Evolutionary conservation across 805 yeast species (phyloP), one percentile per base, ranked within the genome.

Genomic region (Candida insectalens): DNA sequence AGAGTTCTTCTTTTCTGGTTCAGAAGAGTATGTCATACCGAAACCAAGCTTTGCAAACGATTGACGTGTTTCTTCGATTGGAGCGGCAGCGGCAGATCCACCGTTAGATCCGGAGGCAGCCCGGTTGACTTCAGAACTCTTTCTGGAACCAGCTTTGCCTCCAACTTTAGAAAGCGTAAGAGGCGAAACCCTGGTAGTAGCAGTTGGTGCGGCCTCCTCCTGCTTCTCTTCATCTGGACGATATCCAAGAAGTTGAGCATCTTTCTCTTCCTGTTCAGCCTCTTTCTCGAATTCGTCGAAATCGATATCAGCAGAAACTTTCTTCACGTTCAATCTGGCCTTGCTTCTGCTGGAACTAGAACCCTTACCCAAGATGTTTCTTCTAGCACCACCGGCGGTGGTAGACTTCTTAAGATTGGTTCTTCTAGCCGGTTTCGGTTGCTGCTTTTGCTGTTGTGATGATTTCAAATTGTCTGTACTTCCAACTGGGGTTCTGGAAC

Each of bases 41-140:
- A 87, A 87, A 1, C 96, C 95, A 41, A 87, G 65, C 52, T 71
- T 80, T 39, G 92, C 92, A 53, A 83, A 77, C 41, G 75, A 66
- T 42, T 80, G 87, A 6, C 83, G 69, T 21, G 76, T 63, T 36
- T 67, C 67, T 43, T 67, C 68, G 40, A 49, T 42, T 29, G 54
- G 50, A 17, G 46, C 43, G 12, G 48, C 38, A 4, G 44, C 13
- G 3, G 41, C 25, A 13, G 43, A 37, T 4, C 42, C 29, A 10
- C 39, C 19, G 23, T 34, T 34, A 13, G 47, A 36, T 17, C 39
- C 30, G 25, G 18, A n/a, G 14, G 30, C 33, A 15, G 37, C 21
- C 20, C 28, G n/a, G 12, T 17, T n/a, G 10, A 10, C 21, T 10
- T 21, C 9, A 12, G 23, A 18, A 29, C 8, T 16, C 19, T 27